phyloP scores from a whole-genome alignment of 2,329 filamentous ascomycete species.

The Penicillium sp. region DNA sequence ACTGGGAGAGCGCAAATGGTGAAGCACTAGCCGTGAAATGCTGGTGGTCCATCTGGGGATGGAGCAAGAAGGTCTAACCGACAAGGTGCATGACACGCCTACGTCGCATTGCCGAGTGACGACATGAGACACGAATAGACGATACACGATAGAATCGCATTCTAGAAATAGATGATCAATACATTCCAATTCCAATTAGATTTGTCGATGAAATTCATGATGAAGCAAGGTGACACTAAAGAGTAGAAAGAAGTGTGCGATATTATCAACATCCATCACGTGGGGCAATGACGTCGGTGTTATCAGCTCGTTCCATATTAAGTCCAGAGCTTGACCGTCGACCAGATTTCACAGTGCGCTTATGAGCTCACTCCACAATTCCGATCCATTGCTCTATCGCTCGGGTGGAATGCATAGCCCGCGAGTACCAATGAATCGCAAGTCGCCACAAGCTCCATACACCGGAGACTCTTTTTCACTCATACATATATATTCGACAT shows the following conservation, averaged over 20 bases:
- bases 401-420: slow-evolving; percentile 9
- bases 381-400: background rate
- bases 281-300: slow-evolving; percentile 19
- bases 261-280: slow-evolving; percentile 6
- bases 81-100: background rate
- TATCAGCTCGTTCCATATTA: background rate
- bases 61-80: slow-evolving; percentile 35
- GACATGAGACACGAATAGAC: slow-evolving; percentile 30
- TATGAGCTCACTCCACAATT: background rate
- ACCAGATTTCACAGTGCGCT: background rate
- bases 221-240: background rate
- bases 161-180: background rate
- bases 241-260: background rate
- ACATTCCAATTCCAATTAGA: background rate
- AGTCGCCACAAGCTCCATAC: background rate
- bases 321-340: background rate
- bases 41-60: slow-evolving; percentile 47
- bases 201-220: background rate
- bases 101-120: background rate
- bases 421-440: slow-evolving; percentile 2
- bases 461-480: background rate
- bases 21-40: slow-evolving; percentile 41
- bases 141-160: slow-evolving; percentile 26
- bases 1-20: slow-evolving; percentile 44
- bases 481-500: background rate